Conservation (phyloP, 2,329 filamentous ascomycete genomes). For the Penicillium sp. region DNA sequence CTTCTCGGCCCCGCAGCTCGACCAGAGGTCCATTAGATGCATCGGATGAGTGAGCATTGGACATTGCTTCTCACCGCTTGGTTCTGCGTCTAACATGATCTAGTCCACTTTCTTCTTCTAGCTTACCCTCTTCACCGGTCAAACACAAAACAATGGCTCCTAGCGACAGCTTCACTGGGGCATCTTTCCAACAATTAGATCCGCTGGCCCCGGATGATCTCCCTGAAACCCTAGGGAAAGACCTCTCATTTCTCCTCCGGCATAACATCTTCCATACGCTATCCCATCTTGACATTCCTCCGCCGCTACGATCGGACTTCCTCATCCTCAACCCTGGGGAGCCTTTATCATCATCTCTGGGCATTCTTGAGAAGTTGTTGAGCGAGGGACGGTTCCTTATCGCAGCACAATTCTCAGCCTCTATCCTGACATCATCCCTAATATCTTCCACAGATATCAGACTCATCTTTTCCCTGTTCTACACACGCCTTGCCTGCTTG, state of each 20-base stretch:
- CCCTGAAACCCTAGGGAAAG: constrained; percentile 55
- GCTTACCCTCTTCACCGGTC: constrained; percentile 18
- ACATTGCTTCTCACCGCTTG: not conserved
- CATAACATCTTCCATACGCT: constrained; percentile 83
- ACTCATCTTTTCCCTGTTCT: constrained; percentile 74
- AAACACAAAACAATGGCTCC: constrained; percentile 16
- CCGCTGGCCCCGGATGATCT: constrained; percentile 35
- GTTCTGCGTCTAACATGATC: not conserved
- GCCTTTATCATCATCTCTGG: constrained; percentile 44
- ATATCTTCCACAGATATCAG: constrained; percentile 55
- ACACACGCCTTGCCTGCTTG: constrained; percentile 78
- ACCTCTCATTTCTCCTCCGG: constrained; percentile 78
- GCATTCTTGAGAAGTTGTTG: constrained; percentile 64
- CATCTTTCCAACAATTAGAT: constrained; percentile 38
- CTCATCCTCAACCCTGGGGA: constrained; percentile 65
- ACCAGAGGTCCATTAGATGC: constrained; percentile 78
- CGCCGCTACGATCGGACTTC: constrained; percentile 68
- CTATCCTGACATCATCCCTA: constrained; percentile 44
- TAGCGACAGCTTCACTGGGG: constrained; percentile 23
- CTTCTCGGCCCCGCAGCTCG: constrained; percentile 48
- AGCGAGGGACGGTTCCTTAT: constrained; percentile 75
- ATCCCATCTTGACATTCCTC: constrained; percentile 60
- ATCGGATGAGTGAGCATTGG: constrained; percentile 63
- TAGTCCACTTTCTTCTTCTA: constrained; percentile 31
- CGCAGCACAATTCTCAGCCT: constrained; percentile 59